Evolutionary conservation across 371 early-diverging fungal species (phyloP).

Genomic region (Apophysomyces variabilis): DNA sequence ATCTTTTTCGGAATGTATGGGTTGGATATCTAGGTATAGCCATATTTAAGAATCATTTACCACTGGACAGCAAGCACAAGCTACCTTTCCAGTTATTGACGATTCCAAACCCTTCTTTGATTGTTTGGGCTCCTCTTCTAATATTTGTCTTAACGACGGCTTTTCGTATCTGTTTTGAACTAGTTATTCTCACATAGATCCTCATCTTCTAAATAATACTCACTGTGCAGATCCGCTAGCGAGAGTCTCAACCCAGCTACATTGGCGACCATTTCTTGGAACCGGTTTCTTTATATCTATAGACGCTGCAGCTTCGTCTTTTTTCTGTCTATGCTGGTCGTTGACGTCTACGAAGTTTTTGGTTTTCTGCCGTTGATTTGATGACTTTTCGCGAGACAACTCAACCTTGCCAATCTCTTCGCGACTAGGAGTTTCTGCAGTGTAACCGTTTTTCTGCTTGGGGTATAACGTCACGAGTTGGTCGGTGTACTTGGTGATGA

Average conservation of each 20-base stretch:
- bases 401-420: background rate
- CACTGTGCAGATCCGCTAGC: background rate
- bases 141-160: background rate
- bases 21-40: constrained; percentile 1
- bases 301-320: background rate
- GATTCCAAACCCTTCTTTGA: background rate
- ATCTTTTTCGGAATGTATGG: constrained; percentile 36
- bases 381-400: background rate
- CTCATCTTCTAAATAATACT: background rate
- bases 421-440: too few species aligned
- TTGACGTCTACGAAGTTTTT: background rate
- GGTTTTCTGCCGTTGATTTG: background rate
- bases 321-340: background rate
- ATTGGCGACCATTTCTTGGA: background rate
- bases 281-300: background rate
- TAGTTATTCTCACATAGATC: background rate
- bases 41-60: background rate
- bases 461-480: constrained; percentile 32
- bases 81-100: constrained; percentile 18
- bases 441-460: background rate
- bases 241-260: background rate
- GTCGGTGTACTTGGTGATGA: constrained; percentile 23
- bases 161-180: background rate
- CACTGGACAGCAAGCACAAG: background rate
- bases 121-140: background rate